Evolutionary conservation across 805 yeast species (phyloP).

Genomic region (Saccharomycopsis sp.): DNA sequence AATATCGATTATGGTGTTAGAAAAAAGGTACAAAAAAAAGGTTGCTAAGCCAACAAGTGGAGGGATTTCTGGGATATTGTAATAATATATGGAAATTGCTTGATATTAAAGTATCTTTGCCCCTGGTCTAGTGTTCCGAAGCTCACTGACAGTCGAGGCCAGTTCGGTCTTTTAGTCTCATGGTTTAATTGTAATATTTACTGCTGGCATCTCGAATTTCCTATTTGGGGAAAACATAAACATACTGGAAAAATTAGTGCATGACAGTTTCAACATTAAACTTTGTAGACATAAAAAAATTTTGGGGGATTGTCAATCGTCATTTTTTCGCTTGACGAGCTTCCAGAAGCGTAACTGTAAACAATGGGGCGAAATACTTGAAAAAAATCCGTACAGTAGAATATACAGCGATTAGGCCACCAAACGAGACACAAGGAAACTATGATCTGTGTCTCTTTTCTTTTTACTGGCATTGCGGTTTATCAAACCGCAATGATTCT

Average conservation of each 20-base stretch:
- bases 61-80: not conserved
- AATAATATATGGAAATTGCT: not conserved
- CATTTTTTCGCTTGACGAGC: not conserved
- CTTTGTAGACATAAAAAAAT: not conserved
- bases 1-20: not conserved
- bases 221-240: not conserved
- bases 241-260: not conserved
- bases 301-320: not conserved
- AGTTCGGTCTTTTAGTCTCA: not conserved
- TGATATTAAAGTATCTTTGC: not conserved
- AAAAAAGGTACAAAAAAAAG: not conserved
- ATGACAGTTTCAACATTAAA: not conserved
- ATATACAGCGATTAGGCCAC: too few relatives aligned
- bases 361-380: not conserved
- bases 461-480: too few relatives aligned
- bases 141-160: not conserved
- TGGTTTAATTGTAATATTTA: not conserved
- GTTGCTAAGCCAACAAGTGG: not conserved
- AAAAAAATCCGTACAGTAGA: too few relatives aligned
- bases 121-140: not conserved
- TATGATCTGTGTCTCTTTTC: too few relatives aligned
- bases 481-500: too few relatives aligned
- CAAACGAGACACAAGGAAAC: too few relatives aligned
- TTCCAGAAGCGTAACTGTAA: not conserved
- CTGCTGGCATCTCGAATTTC: not conserved